These are phyloP conservation scores for Scheffersomyces parashehatae DNA, from an alignment of 1,139 yeast genomes.

Conservation along the genomic window DNA sequence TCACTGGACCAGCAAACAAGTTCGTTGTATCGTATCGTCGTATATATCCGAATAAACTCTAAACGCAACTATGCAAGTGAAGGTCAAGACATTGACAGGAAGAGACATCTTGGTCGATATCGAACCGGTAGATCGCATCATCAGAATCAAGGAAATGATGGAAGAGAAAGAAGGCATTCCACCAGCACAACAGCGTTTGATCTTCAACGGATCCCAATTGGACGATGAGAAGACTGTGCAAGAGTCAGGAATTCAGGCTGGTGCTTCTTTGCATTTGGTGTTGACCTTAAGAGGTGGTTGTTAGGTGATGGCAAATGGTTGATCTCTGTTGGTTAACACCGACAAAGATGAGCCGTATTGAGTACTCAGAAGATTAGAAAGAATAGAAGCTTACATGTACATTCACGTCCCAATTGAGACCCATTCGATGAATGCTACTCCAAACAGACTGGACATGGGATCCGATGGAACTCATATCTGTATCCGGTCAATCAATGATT, in stretches of 20 bases:
- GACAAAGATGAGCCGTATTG: too few species aligned
- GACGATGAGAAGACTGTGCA: slow-evolving; percentile 72
- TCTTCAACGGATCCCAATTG: slow-evolving; percentile 91
- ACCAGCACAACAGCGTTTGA: slow-evolving; percentile 90
- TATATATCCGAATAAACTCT: too few species aligned
- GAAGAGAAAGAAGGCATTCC: slow-evolving; percentile 98
- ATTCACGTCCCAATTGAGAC: too few species aligned
- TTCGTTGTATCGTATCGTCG: too few species aligned
- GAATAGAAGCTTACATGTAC: too few species aligned
- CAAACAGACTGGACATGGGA: too few species aligned
- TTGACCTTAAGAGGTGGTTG: slow-evolving; percentile 86
- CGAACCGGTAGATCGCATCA: slow-evolving; percentile 73
- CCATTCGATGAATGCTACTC: too few species aligned
- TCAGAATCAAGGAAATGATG: slow-evolving; percentile 85
- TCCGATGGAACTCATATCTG: too few species aligned
- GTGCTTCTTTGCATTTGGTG: slow-evolving; percentile 84
- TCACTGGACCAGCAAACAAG: too few species aligned
- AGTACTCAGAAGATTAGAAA: too few species aligned
- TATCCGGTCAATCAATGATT: too few species aligned
- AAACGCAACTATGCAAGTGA: slow-evolving; percentile 53
- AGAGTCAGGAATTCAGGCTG: slow-evolving; percentile 67
- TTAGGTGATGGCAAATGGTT: slow-evolving; percentile 2
- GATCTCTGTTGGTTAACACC: background rate
- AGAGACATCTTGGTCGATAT: slow-evolving; percentile 84
- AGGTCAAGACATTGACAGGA: slow-evolving; percentile 76